Base-by-base conservation (phyloP, 306 rosid genomes). In the Elaeagnus macrophylla region DNA sequence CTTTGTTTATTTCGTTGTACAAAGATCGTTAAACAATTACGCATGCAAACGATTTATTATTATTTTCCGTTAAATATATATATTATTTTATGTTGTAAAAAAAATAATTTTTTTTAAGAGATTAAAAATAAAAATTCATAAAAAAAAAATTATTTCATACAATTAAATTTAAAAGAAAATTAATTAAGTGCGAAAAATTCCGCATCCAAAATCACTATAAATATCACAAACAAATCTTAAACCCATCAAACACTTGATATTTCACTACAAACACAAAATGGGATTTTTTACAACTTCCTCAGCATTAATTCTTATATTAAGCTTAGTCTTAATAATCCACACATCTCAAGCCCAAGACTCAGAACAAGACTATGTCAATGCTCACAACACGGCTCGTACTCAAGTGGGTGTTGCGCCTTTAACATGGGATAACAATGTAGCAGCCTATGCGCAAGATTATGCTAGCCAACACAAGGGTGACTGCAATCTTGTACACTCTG, bases 401-500 rank as follows among this genome's bases (percentile, higher is more conserved):
- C 65, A 45, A 53, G 89, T 87, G 0, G 89, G 89, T 0, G 89
- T 86, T 0, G 68, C 60, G 12, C 81, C 86, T 7, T 18, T 87
- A 7, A 12, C 20, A 0, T 87, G 94, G 95, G 73, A 77, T 65
- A 1, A 70, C 35, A 77, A 66, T 3, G 55, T 86, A 1, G 74
- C 58, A 7, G 72, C 64, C 51, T 83, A 86, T 15, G 95, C 95
- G 2, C 72, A 62, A 10, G 56, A 35, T 2, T 86, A 83, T 11
- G 93, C 93, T 1, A 40, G 59, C 11, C 1, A 12, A 5, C 71
- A 71, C 39, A 51, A 49, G 10, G 12, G 11, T 0, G 67, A 67
- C 63, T 87, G 95, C 63, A 39, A 60, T 6, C 12, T 87, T 19
- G 77, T 67, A 16, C 95, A 87, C 57, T 87, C 95, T 0, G 42